These are phyloP conservation scores for Chaetomidium leptoderma DNA, from an alignment of 495 filamentous ascomycete genomes.

Conservation along the genomic window DNA sequence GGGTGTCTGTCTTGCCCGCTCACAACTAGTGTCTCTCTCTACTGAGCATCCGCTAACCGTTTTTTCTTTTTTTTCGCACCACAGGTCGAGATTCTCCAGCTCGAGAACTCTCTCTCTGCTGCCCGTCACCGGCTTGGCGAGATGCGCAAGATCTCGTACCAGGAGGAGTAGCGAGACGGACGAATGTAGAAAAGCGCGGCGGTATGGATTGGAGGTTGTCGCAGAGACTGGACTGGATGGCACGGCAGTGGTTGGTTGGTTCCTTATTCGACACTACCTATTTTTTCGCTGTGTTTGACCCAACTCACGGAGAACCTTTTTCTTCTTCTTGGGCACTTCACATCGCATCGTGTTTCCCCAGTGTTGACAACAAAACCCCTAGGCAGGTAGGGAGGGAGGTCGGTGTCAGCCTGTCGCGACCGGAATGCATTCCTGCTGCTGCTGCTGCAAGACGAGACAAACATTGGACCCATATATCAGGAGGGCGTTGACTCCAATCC, in stretches of 20 bases:
- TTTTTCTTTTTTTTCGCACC: constrained; percentile 9
- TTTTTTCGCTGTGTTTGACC: constrained; percentile 9
- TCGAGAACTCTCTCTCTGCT: constrained; percentile 80
- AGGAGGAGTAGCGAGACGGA: constrained; percentile 57
- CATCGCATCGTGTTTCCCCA: background rate
- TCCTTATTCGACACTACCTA: background rate
- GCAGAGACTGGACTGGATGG: too few species aligned
- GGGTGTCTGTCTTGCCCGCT: too few species aligned
- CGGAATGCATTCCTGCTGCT: background rate
- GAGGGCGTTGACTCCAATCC: too few species aligned
- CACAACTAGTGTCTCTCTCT: too few species aligned
- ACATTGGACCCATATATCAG: background rate
- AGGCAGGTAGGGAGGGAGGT: too few species aligned
- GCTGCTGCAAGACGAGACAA: background rate
- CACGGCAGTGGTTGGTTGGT: background rate
- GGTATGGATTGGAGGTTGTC: background rate
- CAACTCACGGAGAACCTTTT: background rate
- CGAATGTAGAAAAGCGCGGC: background rate
- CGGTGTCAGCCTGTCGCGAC: background rate
- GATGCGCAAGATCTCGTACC: constrained; percentile 98
- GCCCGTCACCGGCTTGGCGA: constrained; percentile 84
- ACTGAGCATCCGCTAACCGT: constrained; percentile 3
- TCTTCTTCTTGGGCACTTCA: background rate
- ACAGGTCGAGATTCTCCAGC: constrained; percentile 93
- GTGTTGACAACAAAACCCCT: too few species aligned